A percentile compares a stretch with the other conserved stretches of the same genome.
Evolutionary conservation across 345 rosid genomes (phyloP).

Genomic region (Pistacia integerrima): DNA sequence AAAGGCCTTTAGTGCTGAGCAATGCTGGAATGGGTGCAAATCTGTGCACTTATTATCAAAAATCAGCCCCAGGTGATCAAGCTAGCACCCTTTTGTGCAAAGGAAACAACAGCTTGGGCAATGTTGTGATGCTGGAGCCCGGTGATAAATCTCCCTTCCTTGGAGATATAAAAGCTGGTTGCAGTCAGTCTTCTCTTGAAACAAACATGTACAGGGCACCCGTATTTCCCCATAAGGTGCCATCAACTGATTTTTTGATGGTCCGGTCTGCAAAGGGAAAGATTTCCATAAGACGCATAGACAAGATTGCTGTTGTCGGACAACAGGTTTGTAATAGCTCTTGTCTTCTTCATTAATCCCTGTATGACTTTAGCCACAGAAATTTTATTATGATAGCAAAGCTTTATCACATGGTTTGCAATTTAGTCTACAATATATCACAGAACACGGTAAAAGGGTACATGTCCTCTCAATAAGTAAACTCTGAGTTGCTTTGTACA

Average conservation of each 20-base stretch:
- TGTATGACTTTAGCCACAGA: background rate
- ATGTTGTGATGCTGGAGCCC: slow-evolving; percentile 70
- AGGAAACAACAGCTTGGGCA: slow-evolving; percentile 69
- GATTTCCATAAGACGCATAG: slow-evolving; percentile 88
- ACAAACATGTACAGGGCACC: slow-evolving; percentile 98
- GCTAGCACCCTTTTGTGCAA: slow-evolving; percentile 49
- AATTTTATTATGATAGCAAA: background rate
- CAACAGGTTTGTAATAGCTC: slow-evolving; percentile 71
- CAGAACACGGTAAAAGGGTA: background rate
- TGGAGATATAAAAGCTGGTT: slow-evolving; percentile 84
- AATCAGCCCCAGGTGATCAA: slow-evolving; percentile 77
- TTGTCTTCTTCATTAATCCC: background rate
- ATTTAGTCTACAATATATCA: background rate
- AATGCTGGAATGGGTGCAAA: slow-evolving; percentile 98
- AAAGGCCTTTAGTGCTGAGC: slow-evolving; percentile 86
- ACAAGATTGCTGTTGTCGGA: slow-evolving; percentile 85
- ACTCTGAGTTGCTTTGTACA: background rate
- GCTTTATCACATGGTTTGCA: background rate
- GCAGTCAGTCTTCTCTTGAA: slow-evolving; percentile 81
- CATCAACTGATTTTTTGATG: slow-evolving; percentile 83
- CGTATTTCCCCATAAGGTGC: slow-evolving; percentile 77
- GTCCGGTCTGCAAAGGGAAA: slow-evolving; percentile 95
- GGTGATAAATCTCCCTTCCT: slow-evolving; percentile 95
- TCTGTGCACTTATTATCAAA: slow-evolving; percentile 88
- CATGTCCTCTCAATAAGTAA: background rate